phyloP scores from a whole-genome alignment of 139 green algal genomes.

The Haematococcus sp. region DNA sequence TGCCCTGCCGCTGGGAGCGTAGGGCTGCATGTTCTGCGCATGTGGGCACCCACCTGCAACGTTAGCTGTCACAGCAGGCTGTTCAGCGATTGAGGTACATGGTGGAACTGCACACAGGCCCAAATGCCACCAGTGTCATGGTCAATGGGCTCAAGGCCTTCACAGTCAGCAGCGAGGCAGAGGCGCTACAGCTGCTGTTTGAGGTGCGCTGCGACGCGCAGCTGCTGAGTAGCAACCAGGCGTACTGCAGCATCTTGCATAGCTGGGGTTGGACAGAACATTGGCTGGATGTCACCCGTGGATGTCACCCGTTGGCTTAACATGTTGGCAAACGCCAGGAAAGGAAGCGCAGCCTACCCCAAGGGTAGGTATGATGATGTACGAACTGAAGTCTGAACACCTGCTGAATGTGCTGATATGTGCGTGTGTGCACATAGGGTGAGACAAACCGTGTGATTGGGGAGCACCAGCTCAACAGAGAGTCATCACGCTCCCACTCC shows the following conservation, averaged over 20 bases:
- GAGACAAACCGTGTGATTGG: conserved; percentile 71
- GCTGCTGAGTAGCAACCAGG: too few species aligned
- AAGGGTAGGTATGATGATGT: not conserved
- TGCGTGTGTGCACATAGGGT: conserved; percentile 35
- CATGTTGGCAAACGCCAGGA: too few species aligned
- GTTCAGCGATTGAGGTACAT: not conserved
- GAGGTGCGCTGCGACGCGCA: too few species aligned
- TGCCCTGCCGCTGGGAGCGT: too few species aligned
- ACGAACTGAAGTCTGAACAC: not conserved
- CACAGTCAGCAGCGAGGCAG: conserved; percentile 47
- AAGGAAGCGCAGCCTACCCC: too few species aligned
- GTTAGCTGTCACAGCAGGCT: not conserved
- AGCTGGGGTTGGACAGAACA: too few species aligned
- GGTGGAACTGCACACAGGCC: not conserved
- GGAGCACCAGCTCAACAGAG: conserved; percentile 71
- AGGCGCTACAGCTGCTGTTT: conserved; percentile 66
- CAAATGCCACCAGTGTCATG: conserved; percentile 21
- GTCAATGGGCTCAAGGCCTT: conserved; percentile 43
- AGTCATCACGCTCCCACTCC: conserved; percentile 67
- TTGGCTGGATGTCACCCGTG: too few species aligned
- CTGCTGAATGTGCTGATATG: not conserved
- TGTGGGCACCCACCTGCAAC: not conserved
- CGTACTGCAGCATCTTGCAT: too few species aligned
- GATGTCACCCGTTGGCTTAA: too few species aligned
- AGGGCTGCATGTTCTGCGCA: not conserved